phyloP scores from a whole-genome alignment of 805 yeast species.

The Candida tammaniensis region DNA sequence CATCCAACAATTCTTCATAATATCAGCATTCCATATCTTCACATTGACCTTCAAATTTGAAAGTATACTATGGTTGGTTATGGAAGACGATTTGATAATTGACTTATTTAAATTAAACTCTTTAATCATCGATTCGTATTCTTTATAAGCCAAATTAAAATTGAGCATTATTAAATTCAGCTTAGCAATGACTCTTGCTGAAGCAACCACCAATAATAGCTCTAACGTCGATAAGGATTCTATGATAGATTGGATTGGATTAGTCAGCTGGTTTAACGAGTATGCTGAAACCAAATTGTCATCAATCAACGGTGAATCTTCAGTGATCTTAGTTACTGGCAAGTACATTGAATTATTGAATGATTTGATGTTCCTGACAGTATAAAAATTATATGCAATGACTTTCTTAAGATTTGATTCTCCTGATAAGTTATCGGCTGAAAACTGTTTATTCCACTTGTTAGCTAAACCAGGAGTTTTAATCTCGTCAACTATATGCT shows the following conservation, averaged over 20 bases:
- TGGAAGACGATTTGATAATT: conserved; percentile 19
- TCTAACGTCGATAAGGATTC: conserved; percentile 64
- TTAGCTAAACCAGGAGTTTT: conserved; percentile 19
- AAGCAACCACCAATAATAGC: conserved; percentile 64
- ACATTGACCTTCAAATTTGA: conserved; percentile 33
- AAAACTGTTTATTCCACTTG: conserved; percentile 47
- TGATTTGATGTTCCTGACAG: conserved; percentile 55
- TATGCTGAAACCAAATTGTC: conserved; percentile 22
- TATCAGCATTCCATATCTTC: conserved; percentile 59
- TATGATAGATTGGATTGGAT: conserved; percentile 26
- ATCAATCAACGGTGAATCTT: conserved; percentile 21
- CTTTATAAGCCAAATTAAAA: conserved; percentile 74
- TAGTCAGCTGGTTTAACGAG: conserved; percentile 19
- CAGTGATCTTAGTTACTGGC: conserved; percentile 34
- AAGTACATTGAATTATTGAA: conserved; percentile 43
- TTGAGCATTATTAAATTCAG: conserved; percentile 60
- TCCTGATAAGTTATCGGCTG: conserved; percentile 17
- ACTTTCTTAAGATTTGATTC: conserved; percentile 16
- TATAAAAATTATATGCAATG: conserved; percentile 44
- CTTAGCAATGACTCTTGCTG: conserved; percentile 68
- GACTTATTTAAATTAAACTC: conserved; percentile 35
- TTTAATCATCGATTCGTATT: conserved; percentile 59
- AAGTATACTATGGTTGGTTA: conserved; percentile 32
- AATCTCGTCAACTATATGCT: conserved; percentile 16
- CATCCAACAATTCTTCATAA: conserved; percentile 75